Evolutionary conservation across 108 stramenopile genomes (phyloP).

Genomic region (Cyclotella atomus): DNA sequence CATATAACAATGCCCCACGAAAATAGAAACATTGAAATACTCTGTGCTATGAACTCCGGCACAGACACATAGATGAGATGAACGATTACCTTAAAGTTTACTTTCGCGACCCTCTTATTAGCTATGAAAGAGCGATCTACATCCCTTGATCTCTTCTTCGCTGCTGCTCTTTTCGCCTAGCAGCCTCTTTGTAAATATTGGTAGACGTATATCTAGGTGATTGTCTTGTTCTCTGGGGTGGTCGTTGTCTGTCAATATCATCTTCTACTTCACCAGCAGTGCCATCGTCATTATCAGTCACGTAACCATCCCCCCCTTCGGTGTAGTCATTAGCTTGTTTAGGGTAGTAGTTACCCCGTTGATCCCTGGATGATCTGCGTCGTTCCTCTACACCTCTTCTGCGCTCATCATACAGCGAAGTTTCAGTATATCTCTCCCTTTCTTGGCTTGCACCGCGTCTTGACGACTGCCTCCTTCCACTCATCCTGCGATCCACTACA

Average conservation of each 20-base stretch:
- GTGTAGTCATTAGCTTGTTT: neutral
- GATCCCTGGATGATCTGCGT: neutral
- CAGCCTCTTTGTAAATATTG: conserved; percentile 15
- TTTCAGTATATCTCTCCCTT: neutral
- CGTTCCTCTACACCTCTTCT: conserved; percentile 1
- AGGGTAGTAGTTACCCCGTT: conserved; percentile 3
- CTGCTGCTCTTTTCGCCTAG: conserved; percentile 4
- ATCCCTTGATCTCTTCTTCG: neutral
- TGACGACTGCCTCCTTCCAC: neutral
- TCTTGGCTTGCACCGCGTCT: neutral
- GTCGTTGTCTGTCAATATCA: neutral
- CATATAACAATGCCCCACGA: no score
- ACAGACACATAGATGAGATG: no score
- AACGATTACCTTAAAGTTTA: no score
- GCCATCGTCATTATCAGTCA: conserved; percentile 3
- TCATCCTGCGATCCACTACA: neutral
- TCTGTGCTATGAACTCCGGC: no score
- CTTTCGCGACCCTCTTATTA: no score
- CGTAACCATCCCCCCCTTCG: neutral
- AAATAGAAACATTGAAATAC: no score
- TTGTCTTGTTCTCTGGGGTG: neutral
- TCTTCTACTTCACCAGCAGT: neutral
- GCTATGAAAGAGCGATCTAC: no score
- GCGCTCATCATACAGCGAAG: neutral
- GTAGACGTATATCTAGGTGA: neutral